Conservation (phyloP, 768 basidiomycete species). For the Auricularia auricula-judae region DNA sequence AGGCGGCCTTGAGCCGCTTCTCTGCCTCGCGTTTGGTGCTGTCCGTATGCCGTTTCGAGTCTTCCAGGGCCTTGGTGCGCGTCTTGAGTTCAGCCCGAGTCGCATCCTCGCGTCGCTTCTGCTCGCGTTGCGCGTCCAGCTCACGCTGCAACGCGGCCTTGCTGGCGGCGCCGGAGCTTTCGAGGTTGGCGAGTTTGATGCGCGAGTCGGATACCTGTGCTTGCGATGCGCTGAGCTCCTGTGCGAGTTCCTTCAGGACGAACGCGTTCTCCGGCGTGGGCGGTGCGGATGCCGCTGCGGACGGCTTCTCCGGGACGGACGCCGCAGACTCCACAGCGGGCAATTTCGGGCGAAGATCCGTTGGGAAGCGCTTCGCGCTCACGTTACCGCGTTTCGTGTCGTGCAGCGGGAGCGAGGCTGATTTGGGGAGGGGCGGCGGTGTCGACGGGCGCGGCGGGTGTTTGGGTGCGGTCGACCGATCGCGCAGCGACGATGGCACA, state of each 20-base stretch:
- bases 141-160: constrained; percentile 59
- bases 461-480: not conserved
- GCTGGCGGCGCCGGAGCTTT: constrained; percentile 42
- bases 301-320: constrained; percentile 1
- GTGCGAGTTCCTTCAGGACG: constrained; percentile 60
- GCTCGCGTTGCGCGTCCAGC: constrained; percentile 58
- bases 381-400: constrained; percentile 28
- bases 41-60: constrained; percentile 77
- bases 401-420: constrained; percentile 69
- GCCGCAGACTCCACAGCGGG: not conserved
- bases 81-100: constrained; percentile 66
- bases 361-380: not conserved
- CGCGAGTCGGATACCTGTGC: constrained; percentile 56
- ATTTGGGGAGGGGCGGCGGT: constrained; percentile 77
- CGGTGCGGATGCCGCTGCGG: constrained; percentile 14
- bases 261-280: constrained; percentile 49
- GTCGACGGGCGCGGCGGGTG: constrained; percentile 44
- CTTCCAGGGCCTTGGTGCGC: constrained; percentile 80
- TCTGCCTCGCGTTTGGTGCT: constrained; percentile 73
- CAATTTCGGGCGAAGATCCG: constrained; percentile 13
- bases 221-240: constrained; percentile 57
- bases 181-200: constrained; percentile 54
- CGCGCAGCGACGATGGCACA: not conserved
- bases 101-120: constrained; percentile 76
- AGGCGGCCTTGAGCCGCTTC: constrained; percentile 68